A percentile compares a stretch with the other conserved stretches of the same genome.
Evolutionary conservation across 345 rosid species (phyloP).

Genomic region (Citrus unshiu): DNA sequence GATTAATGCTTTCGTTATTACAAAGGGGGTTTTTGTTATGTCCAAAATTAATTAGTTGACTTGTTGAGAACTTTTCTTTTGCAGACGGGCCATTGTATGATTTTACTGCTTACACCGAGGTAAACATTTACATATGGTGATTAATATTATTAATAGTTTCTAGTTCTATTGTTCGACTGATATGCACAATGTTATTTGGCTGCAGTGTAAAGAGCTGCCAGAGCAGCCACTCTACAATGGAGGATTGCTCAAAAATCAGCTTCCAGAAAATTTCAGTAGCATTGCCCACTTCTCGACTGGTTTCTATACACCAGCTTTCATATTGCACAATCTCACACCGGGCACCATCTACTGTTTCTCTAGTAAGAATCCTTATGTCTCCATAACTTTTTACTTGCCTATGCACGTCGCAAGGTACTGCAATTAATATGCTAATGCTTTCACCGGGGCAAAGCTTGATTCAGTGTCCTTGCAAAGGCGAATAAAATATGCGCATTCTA

Average conservation of each 20-base stretch:
- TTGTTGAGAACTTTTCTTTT: conserved; percentile 4
- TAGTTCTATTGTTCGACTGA: neutral
- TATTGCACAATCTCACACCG: conserved; percentile 45
- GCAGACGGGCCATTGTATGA: conserved; percentile 67
- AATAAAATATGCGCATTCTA: neutral
- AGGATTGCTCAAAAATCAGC: conserved; percentile 53
- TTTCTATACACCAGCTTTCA: conserved; percentile 45
- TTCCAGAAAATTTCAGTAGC: neutral
- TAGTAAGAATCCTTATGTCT: conserved; percentile 31
- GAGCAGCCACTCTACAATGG: conserved; percentile 68
- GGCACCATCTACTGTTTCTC: conserved; percentile 68
- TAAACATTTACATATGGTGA: conserved; percentile 13
- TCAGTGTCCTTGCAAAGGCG: neutral
- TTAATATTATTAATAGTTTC: neutral
- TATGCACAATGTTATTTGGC: neutral
- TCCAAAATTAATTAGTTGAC: neutral
- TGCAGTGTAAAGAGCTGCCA: conserved; percentile 64
- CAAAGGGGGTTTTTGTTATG: neutral
- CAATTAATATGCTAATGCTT: neutral
- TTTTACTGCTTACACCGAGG: conserved; percentile 68
- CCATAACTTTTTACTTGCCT: neutral
- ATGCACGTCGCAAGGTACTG: neutral
- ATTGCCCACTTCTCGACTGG: neutral
- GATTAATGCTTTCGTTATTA: neutral
- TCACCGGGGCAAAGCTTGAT: neutral